Evolutionary conservation across 2,329 filamentous ascomycete species (phyloP).

Genomic region (Aureobasidium sp.): DNA sequence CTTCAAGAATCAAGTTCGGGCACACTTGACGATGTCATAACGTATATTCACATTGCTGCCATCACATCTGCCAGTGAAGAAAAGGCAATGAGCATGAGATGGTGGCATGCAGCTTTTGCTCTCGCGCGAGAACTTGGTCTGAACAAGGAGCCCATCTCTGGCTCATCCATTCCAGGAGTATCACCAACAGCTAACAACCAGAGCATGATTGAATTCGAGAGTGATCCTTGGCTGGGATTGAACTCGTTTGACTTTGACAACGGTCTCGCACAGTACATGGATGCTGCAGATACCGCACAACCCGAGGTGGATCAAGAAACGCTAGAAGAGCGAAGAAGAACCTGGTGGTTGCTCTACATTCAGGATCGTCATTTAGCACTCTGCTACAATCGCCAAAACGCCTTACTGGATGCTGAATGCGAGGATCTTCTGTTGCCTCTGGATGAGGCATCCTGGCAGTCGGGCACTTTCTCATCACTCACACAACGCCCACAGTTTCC

Average conservation of each 20-base stretch:
- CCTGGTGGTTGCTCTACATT: conserved; percentile 12
- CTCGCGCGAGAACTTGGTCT: conserved; percentile 8
- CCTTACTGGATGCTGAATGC: conserved; percentile 10
- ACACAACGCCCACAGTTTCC: conserved; percentile 10
- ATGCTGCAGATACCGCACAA: neutral
- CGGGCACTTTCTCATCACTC: conserved; percentile 6
- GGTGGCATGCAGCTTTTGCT: conserved; percentile 12
- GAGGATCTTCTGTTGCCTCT: conserved; percentile 8
- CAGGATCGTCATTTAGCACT: conserved; percentile 11
- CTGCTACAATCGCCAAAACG: conserved; percentile 10
- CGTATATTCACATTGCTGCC: conserved; percentile 11
- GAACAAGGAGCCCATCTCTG: conserved; percentile 11
- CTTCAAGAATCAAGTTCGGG: conserved; percentile 5
- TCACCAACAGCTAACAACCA: conserved; percentile 12
- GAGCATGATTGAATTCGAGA: conserved; percentile 12
- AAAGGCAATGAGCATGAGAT: conserved; percentile 12
- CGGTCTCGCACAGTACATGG: conserved; percentile 10
- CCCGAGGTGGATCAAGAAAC: conserved; percentile 9
- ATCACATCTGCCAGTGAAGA: conserved; percentile 12
- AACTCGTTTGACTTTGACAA: conserved; percentile 11
- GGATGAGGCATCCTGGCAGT: conserved; percentile 10
- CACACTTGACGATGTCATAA: conserved; percentile 9
- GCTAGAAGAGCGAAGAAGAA: conserved; percentile 3
- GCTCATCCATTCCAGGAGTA: conserved; percentile 4
- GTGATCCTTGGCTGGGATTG: conserved; percentile 9